These are phyloP conservation scores for Saturnispora saitoi DNA, from an alignment of 805 yeast species.

Conservation along the genomic window DNA sequence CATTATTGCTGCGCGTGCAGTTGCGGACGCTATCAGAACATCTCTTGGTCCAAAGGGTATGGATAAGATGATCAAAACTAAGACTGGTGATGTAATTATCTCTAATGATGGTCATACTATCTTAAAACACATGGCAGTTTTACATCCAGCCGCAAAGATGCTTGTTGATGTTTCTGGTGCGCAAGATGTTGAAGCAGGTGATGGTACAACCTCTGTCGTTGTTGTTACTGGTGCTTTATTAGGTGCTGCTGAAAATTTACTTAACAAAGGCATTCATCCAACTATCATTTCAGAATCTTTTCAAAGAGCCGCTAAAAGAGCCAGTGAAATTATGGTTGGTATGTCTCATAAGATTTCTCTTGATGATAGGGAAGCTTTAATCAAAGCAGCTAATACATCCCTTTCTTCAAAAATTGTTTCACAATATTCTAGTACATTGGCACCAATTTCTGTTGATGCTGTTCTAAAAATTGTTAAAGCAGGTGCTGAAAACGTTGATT, in stretches of 20 bases:
- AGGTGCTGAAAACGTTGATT: conserved; percentile 61
- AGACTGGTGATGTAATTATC: conserved; percentile 84
- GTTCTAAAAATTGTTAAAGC: conserved; percentile 57
- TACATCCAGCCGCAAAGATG: conserved; percentile 99
- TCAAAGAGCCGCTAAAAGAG: conserved; percentile 78
- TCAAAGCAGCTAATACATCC: conserved; percentile 92
- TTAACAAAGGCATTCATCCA: conserved; percentile 91
- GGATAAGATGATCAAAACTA: conserved; percentile 98
- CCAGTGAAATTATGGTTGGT: conserved; percentile 71
- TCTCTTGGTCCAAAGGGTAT: conserved; percentile 98
- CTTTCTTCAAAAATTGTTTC: conserved; percentile 92
- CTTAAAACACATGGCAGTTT: conserved; percentile 92
- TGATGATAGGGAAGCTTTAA: conserved; percentile 69
- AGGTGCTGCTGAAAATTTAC: conserved; percentile 88
- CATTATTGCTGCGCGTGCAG: conserved; percentile 88
- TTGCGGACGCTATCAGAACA: conserved; percentile 90
- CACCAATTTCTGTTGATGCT: conserved; percentile 92
- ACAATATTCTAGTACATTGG: conserved; percentile 75
- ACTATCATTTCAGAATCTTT: conserved; percentile 89
- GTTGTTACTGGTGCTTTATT: conserved; percentile 88
- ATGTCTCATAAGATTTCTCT: conserved; percentile 81
- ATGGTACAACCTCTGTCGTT: conserved; percentile 97
- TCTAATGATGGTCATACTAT: conserved; percentile 99
- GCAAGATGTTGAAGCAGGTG: conserved; percentile 99
- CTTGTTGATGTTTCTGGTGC: conserved; percentile 93